A percentile compares a stretch with the other conserved stretches of the same genome.
Conservation (phyloP, 2,329 filamentous ascomycete genomes). For the Ploettnerulaceae sp. region DNA sequence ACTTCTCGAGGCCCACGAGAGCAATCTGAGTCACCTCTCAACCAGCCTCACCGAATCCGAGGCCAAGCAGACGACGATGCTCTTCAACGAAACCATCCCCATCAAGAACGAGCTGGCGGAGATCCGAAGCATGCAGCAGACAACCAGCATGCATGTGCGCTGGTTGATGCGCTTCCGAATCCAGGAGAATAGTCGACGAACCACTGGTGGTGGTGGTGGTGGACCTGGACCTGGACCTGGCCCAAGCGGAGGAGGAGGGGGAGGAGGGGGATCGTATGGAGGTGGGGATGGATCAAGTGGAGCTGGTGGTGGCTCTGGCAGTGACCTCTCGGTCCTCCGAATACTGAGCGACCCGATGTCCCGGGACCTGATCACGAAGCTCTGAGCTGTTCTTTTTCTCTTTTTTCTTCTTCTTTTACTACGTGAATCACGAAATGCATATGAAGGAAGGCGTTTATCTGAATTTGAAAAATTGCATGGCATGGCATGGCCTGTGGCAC, state of each 20-base stretch:
- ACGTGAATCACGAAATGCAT: neutral
- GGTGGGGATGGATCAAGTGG: neutral
- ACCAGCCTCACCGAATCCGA: conserved; percentile 54
- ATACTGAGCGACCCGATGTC: conserved; percentile 15
- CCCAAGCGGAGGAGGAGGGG: too few species aligned
- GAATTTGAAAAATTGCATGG: too few species aligned
- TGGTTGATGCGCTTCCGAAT: conserved; percentile 34
- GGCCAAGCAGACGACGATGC: conserved; percentile 54
- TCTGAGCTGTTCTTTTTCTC: conserved; percentile 8
- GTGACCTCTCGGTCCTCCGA: conserved; percentile 8
- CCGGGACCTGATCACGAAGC: conserved; percentile 14
- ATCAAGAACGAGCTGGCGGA: conserved; percentile 60
- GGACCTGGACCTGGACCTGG: too few species aligned
- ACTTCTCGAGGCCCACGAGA: conserved; percentile 48
- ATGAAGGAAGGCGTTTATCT: neutral
- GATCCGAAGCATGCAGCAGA: conserved; percentile 33
- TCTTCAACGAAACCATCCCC: conserved; percentile 56
- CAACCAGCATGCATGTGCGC: conserved; percentile 34
- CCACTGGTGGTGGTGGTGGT: conserved; percentile 20
- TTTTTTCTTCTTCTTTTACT: neutral
- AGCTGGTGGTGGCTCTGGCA: neutral
- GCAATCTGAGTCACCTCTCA: conserved; percentile 52
- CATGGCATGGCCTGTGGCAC: too few species aligned
- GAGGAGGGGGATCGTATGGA: neutral
- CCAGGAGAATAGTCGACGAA: conserved; percentile 29